Evolutionary conservation across 2,329 filamentous ascomycete species (phyloP), one percentile per base, ranked within the genome.

Genomic region (Cladosporium austrohemisphaericum): DNA sequence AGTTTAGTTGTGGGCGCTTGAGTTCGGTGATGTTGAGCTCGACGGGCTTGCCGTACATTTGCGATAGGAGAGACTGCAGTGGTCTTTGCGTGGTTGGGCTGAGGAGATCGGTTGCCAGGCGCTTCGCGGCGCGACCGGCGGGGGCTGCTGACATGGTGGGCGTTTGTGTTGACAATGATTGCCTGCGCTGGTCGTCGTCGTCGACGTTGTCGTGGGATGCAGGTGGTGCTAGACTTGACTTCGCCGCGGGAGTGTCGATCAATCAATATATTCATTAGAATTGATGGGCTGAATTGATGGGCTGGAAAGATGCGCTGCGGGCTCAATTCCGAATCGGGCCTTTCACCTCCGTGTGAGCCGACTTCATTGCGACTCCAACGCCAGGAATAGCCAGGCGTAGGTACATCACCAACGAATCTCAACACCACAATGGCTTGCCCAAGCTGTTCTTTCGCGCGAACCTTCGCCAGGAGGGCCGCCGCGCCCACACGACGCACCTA

Each of bases 1-100:
- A 56, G 43, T 65, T 60, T 9, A 62, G 53, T 19, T 65, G 61
- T 19, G 62, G 62, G 8, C 54, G 56, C 4, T 52, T 50, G 35
- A 65, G 51, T 36, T 60, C 52, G 48, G 57, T 56, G 49, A 65
- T 43, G 36, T 60, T 53, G 44, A 65, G 53, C 19, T 61, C 54
- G 23, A 65, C 63, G 14, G 60, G 58, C 52, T 64, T 65, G 55
- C 52, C 49, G 54, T 65, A 65, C 32, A 55, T 20, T 41, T 48
- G 37, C 10, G 56, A 50, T 7, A 60, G 57, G 23, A 60, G 55
- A 23, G 56, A 59, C 28, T 52, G 46, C 18, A 60, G 50, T 36
- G 53, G 53, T n/a, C 23, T 45, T 41, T 52, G 41, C 33, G 54
- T 54, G 19, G 35, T 32, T 19, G 56, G 55, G 28, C 44, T 41